Conservation (phyloP, 2,329 filamentous ascomycete genomes). For the Fusarium succisae region DNA sequence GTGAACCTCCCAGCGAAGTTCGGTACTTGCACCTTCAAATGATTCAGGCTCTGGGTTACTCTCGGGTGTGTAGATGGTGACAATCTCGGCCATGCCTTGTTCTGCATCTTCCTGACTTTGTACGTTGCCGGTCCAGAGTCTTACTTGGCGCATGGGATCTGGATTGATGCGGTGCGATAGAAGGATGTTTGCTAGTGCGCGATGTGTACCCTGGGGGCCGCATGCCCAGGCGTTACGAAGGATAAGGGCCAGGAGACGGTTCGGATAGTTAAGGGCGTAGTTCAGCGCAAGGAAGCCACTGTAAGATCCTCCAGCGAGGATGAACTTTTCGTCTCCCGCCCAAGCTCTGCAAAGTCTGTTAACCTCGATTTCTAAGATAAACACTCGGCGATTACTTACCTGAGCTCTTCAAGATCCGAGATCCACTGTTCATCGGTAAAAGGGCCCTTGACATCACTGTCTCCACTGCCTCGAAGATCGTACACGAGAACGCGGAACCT, state of each 20-base stretch:
- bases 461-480: slow-evolving; percentile 6
- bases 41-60: not conserved
- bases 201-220: not conserved
- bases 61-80: not conserved
- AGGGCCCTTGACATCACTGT: not conserved
- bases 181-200: not conserved
- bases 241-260: not conserved
- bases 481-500: slow-evolving; percentile 12
- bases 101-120: not conserved
- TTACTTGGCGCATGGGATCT: not conserved
- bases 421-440: slow-evolving; percentile 16
- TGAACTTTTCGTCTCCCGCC: slow-evolving; percentile 1
- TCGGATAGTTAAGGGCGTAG: not conserved
- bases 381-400: fast-evolving
- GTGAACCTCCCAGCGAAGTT: slow-evolving; percentile 11
- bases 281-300: slow-evolving; percentile 5
- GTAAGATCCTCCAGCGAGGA: slow-evolving; percentile 7
- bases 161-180: not conserved
- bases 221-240: slow-evolving; percentile 2
- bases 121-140: slow-evolving; percentile 4
- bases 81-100: slow-evolving; percentile 2
- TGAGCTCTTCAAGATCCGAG: slow-evolving; percentile 1
- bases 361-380: fast-evolving
- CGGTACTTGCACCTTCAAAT: not conserved
- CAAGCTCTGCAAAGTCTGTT: not conserved